Evolutionary conservation across 805 yeast species (phyloP), one percentile per base, ranked within the genome.

Genomic region (Lipomyces anomalus): DNA sequence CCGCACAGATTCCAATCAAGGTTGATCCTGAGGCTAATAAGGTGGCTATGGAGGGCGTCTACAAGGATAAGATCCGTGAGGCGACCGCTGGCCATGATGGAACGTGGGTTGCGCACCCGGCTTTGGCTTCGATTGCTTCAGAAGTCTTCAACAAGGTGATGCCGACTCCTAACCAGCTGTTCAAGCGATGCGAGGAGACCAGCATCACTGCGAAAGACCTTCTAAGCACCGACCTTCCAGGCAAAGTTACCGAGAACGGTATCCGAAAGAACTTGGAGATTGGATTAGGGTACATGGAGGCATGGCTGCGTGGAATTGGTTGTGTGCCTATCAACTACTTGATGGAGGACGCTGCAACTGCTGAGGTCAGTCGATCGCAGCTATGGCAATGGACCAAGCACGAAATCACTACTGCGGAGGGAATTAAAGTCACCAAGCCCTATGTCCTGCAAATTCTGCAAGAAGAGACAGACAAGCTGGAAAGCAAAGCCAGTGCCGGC

Each of bases 321-420:
- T 79, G 84, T 64, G 84, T 80, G 45, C 85, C 87, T 52, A 80
- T 80, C 67, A 78, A 81, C 71, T 78, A 72, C 65, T 69, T 80
- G 65, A 80, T 80, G 87, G 87, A 80, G 67, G 86, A 80, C 58
- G 86, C 86, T 28, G 86, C 85, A 42, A 80, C 85, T 44, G 86
- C 85, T 42, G 86, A 80, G 64, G 85, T 80, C n/a, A 79, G 84
- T 23, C 73, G 87, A 59, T 72, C 81, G 28, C 83, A 78, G 66
- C 73, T 80, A 57, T 76, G 82, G 76, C 84, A 81, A 63, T 82
- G 88, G 88, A 81, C 79, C 43, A 74, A 75, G 50, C 84, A 80
- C 64, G 76, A 76, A 32, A 75, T 75, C 46, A 58, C 57, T 34
- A 78, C 84, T 38, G 74, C 73, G 52, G 71, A 71, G 51, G 86